A percentile compares a stretch with the other conserved stretches of the same genome.
These are phyloP conservation scores for Heliamphora pulchella DNA, from an alignment of 179 eudicot genomes.

Conservation along the genomic window DNA sequence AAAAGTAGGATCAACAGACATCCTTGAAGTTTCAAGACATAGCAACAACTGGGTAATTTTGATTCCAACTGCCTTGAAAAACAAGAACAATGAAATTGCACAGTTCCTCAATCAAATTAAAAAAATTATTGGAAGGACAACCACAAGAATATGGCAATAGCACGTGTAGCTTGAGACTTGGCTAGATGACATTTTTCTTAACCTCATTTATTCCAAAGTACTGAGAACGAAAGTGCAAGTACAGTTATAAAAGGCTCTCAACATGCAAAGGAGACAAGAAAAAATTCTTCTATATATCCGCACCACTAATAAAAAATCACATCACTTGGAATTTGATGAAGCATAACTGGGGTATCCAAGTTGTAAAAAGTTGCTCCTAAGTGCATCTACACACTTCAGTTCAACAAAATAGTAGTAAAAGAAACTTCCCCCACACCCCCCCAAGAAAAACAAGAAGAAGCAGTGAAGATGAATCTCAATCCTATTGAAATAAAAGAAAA, in stretches of 20 bases:
- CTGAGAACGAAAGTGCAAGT: neutral
- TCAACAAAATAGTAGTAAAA: neutral
- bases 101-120: neutral
- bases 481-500: too few species aligned
- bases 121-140: neutral
- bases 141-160: neutral
- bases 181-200: neutral
- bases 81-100: neutral
- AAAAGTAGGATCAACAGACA: conserved; percentile 53
- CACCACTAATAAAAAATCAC: neutral
- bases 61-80: conserved; percentile 21
- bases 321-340: neutral
- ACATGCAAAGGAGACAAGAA: neutral
- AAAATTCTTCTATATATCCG: neutral
- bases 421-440: too few species aligned
- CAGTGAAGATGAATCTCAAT: too few species aligned
- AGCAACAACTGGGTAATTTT: conserved; percentile 18
- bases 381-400: neutral
- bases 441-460: too few species aligned
- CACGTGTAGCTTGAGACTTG: neutral
- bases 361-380: neutral
- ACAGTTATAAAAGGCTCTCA: neutral
- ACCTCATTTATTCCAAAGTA: neutral
- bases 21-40: conserved; percentile 29
- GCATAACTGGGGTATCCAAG: neutral